Evolutionary conservation across 106 monocot species (phyloP).

Genomic region (Allium cepa): DNA sequence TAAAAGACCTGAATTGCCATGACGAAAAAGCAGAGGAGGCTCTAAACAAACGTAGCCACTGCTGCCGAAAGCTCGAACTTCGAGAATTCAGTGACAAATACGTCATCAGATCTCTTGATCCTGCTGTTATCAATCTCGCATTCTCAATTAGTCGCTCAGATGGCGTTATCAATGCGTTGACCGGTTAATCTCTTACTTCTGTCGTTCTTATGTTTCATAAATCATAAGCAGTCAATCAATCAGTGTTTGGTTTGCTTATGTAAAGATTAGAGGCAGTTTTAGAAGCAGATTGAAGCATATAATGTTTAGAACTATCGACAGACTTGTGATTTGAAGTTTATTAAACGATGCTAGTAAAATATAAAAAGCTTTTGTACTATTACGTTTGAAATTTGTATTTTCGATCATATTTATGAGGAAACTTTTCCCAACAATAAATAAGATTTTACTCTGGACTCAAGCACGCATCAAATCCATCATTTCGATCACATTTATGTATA

Average conservation of each 20-base stretch:
- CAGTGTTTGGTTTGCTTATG: background rate
- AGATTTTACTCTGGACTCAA: too few relatives aligned
- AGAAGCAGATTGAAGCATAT: too few relatives aligned
- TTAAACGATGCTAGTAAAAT: too few relatives aligned
- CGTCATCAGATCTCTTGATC: constrained; percentile 72
- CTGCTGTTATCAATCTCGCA: constrained; percentile 26
- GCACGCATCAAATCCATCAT: too few relatives aligned
- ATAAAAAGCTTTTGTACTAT: too few relatives aligned
- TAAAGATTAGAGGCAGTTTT: background rate
- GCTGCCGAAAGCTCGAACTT: constrained; percentile 63
- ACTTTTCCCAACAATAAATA: too few relatives aligned
- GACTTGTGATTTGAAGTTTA: too few relatives aligned
- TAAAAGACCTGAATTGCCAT: background rate
- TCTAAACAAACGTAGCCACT: constrained; percentile 11
- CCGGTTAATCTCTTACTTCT: constrained; percentile 16
- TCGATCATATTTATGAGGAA: too few relatives aligned
- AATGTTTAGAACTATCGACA: too few relatives aligned
- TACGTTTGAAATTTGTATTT: too few relatives aligned
- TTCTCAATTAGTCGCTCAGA: constrained; percentile 63
- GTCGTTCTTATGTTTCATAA: background rate
- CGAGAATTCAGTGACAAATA: constrained; percentile 61
- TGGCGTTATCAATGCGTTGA: constrained; percentile 31
- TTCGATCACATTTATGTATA: too few relatives aligned
- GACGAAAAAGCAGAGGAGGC: background rate
- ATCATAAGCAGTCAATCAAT: background rate